phyloP scores from a whole-genome alignment of 306 rosid species.

The Gynostemma pentaphyllum region DNA sequence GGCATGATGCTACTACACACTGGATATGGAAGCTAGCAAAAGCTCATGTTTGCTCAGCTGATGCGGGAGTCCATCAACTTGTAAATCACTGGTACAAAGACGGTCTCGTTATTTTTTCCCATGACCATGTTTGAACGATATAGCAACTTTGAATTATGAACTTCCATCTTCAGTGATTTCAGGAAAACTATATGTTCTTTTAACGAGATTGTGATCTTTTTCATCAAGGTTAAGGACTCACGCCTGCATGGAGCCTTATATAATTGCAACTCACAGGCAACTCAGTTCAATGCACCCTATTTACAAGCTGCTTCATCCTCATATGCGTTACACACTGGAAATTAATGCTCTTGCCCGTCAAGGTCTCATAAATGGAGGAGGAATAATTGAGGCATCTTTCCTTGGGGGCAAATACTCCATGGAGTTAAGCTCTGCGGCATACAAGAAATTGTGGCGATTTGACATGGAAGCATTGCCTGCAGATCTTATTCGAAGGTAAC shows the following conservation, averaged over 20 bases:
- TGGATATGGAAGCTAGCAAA: conserved; percentile 97
- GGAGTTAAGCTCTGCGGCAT: conserved; percentile 90
- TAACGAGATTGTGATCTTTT: conserved; percentile 14
- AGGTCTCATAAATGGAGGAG: conserved; percentile 82
- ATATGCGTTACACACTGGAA: conserved; percentile 89
- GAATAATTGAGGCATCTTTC: conserved; percentile 76
- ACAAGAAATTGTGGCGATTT: conserved; percentile 68
- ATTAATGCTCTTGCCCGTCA: conserved; percentile 88
- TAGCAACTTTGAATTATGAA: neutral
- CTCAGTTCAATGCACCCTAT: conserved; percentile 90
- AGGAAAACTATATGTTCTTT: neutral
- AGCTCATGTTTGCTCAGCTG: conserved; percentile 91
- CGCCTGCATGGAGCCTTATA: conserved; percentile 88
- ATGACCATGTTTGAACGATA: neutral
- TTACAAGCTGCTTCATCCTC: conserved; percentile 83
- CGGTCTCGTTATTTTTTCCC: neutral
- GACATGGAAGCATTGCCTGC: conserved; percentile 88
- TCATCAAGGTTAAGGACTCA: conserved; percentile 87
- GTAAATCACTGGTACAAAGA: conserved; percentile 81
- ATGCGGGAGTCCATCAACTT: conserved; percentile 84
- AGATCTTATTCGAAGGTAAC: conserved; percentile 82
- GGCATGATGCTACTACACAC: conserved; percentile 69
- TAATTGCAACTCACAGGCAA: conserved; percentile 83
- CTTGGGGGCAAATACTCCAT: conserved; percentile 80
- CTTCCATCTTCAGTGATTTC: neutral